A percentile compares a stretch with the other conserved stretches of the same genome.
Evolutionary conservation across 129 eudicot genomes (phyloP).

Genomic region (Tanacetum coccineum): DNA sequence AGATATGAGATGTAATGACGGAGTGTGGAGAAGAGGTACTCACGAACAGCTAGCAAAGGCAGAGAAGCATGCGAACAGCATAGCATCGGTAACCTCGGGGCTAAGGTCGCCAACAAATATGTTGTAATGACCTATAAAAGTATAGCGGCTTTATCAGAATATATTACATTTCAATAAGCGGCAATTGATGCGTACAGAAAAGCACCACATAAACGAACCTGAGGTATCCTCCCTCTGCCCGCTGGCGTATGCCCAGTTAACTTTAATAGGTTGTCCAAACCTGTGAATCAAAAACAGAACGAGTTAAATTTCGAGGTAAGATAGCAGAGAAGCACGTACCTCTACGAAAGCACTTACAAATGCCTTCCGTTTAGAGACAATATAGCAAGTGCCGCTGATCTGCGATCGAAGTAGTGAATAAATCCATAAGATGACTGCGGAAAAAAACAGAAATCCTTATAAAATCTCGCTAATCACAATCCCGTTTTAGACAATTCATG

Average conservation of each 20-base stretch:
- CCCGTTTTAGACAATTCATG: not conserved
- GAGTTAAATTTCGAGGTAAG: not conserved
- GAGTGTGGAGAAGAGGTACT: conserved; percentile 27
- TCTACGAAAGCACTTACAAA: conserved; percentile 46
- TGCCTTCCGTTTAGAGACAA: conserved; percentile 78
- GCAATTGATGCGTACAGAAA: not conserved
- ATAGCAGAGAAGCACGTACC: not conserved
- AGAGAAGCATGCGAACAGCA: conserved; percentile 78
- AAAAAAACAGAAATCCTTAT: conserved; percentile 11
- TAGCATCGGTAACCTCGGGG: conserved; percentile 95
- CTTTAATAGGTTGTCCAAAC: conserved; percentile 90
- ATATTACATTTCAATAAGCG: not conserved
- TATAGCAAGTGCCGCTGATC: conserved; percentile 92
- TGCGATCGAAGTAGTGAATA: conserved; percentile 77
- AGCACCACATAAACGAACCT: conserved; percentile 37
- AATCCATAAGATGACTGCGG: conserved; percentile 91
- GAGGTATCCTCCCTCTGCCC: conserved; percentile 96
- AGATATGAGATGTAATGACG: not conserved
- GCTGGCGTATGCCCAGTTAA: conserved; percentile 85
- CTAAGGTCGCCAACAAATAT: conserved; percentile 94
- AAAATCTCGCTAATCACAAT: not conserved
- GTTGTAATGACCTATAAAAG: conserved; percentile 63
- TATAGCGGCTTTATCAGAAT: not conserved
- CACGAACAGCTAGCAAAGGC: conserved; percentile 80
- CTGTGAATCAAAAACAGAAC: conserved; percentile 37